Evolutionary conservation across 805 yeast species (phyloP), one percentile per base, ranked within the genome.

Genomic region (Cyberlindnera xishuangbannaensis): DNA sequence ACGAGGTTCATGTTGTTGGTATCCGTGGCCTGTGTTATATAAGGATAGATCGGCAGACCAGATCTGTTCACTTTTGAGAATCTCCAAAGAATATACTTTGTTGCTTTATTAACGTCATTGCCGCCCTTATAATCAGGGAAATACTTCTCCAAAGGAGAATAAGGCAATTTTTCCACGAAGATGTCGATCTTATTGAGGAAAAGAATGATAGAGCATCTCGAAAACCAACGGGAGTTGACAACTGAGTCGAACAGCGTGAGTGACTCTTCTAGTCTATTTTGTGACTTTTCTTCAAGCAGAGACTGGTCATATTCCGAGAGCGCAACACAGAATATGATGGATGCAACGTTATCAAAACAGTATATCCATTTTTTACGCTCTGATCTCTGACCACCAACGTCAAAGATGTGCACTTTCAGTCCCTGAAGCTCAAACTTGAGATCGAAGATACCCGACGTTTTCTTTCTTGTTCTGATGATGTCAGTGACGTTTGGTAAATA

Each of bases 281-380:
- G 83, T n/a, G 69, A 64, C 24, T 74, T 68, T 40, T 83, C 87
- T 57, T 85, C 97, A 38, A 84, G 59, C 39, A 88, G 61, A 4
- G 75, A 79, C 59, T 87, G 96, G 56, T 88, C 96, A 53, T 88
- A 88, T 55, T 88, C 97, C 2, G 90, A 78, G 34, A 88, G 60
- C 0, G 97, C 87, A 15, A 87, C 95, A 58, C 96, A 87, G 55
- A 87, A 88, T 39, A 88, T 84, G 31, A 88, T 81, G 29, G 83
- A 67, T 0, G 95, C 83, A 21, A 88, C 96, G 48, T 87, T 86
- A 57, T 87, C 95, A 50, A 92, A 92, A 53, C 95, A 85, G 59
- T 92, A 94, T 41, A 92, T 87, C 98, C 98, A 92, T 59, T 92
- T 90, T 52, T 83, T 84, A 34, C 98, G 77, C 63, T 92, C 98